These are phyloP conservation scores for Borealophlyctis nickersoniae DNA, from an alignment of 192 early-diverging fungal genomes.

Conservation along the genomic window DNA sequence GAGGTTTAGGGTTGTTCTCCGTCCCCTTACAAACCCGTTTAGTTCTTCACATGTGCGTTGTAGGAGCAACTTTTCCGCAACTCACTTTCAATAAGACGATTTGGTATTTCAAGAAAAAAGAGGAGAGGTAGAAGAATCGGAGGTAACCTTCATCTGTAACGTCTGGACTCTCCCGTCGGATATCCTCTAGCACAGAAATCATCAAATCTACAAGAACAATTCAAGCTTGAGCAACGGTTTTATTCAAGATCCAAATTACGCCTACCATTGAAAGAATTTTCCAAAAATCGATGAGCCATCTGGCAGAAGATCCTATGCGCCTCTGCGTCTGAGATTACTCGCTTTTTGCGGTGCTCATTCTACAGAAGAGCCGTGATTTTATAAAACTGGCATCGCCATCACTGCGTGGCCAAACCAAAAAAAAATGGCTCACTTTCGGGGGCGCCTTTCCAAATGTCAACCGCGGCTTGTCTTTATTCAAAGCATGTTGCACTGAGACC, in stretches of 20 bases:
- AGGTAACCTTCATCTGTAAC: slow-evolving; percentile 31
- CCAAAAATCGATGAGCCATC: slow-evolving; percentile 34
- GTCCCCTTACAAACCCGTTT: no score
- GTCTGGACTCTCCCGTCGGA: slow-evolving; percentile 40
- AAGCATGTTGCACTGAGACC: slow-evolving; percentile 20
- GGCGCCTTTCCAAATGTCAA: no score
- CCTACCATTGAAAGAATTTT: slow-evolving; percentile 44
- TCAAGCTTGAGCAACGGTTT: not conserved
- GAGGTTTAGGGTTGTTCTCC: not conserved
- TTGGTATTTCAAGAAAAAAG: slow-evolving; percentile 44
- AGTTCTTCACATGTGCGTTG: no score
- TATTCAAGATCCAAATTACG: not conserved
- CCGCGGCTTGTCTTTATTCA: slow-evolving; percentile 28
- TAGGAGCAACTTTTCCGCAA: no score
- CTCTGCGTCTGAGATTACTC: slow-evolving; percentile 14
- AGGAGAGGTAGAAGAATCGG: slow-evolving; percentile 33
- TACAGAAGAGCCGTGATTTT: no score
- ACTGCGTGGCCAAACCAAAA: no score
- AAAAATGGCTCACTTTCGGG: no score
- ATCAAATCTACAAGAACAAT: slow-evolving; percentile 27
- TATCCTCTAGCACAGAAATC: slow-evolving; percentile 35
- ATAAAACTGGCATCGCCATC: no score
- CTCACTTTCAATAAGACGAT: slow-evolving; percentile 15
- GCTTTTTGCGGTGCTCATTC: slow-evolving; percentile 12
- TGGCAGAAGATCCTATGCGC: slow-evolving; percentile 22